These are phyloP conservation scores for Salix viminalis DNA, from an alignment of 345 rosid species.

Conservation along the genomic window DNA sequence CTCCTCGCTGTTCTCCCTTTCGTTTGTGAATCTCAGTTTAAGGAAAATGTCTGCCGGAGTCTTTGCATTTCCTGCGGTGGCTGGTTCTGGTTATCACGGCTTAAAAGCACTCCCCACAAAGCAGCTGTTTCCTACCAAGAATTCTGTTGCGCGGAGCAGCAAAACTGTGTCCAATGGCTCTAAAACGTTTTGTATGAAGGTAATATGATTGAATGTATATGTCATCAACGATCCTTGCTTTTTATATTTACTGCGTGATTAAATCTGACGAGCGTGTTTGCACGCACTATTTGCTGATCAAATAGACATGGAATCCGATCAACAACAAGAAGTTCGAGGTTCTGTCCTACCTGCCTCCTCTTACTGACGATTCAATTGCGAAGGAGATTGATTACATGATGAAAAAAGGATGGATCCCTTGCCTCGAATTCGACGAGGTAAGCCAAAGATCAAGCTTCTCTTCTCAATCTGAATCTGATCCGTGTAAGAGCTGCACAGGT, in stretches of 20 bases:
- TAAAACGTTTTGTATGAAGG: conserved; percentile 58
- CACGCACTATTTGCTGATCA: neutral
- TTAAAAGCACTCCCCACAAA: conserved; percentile 28
- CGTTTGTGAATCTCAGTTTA: neutral
- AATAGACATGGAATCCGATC: conserved; percentile 66
- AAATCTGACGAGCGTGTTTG: neutral
- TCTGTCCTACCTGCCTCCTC: conserved; percentile 51
- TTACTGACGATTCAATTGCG: conserved; percentile 41
- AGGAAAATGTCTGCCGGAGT: conserved; percentile 43
- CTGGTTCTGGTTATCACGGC: conserved; percentile 31
- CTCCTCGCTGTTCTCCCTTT: neutral
- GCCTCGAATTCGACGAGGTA: conserved; percentile 73
- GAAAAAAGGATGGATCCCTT: conserved; percentile 64
- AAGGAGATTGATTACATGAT: conserved; percentile 63
- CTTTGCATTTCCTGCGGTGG: conserved; percentile 30
- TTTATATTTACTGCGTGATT: no score
- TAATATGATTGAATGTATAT: conserved; percentile 5
- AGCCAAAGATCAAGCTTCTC: neutral
- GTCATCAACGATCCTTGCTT: neutral
- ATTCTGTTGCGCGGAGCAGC: conserved; percentile 36
- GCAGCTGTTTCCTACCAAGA: conserved; percentile 27
- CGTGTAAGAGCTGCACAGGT: neutral
- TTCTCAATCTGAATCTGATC: neutral
- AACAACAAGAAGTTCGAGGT: conserved; percentile 54
- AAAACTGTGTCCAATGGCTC: conserved; percentile 58